phyloP scores from a whole-genome alignment of 2,329 filamentous ascomycete species.

The Epichloe amarillans region DNA sequence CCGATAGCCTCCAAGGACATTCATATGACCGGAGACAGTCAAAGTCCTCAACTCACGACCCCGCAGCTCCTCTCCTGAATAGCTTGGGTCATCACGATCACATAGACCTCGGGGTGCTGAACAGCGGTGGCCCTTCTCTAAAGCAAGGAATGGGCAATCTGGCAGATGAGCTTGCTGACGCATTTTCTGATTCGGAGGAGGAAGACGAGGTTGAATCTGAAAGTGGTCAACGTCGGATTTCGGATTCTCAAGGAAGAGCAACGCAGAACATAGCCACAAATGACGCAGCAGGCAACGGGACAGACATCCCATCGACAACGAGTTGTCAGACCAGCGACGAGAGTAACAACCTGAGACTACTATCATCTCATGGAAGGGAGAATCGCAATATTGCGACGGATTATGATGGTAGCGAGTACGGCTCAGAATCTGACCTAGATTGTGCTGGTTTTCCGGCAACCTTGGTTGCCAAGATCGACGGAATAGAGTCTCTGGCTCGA shows the following conservation, averaged over 20 bases:
- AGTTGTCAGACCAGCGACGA: constrained; percentile 21
- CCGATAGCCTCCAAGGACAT: constrained; percentile 35
- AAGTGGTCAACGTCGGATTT: constrained; percentile 18
- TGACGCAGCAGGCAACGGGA: constrained; percentile 1
- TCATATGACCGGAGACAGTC: constrained; percentile 35
- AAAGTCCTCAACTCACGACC: constrained; percentile 37
- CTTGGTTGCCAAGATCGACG: constrained; percentile 56
- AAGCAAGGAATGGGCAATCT: constrained; percentile 59
- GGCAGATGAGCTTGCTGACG: constrained; percentile 68
- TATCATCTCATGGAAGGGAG: constrained; percentile 27
- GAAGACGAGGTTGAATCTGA: constrained; percentile 44
- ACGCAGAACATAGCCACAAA: not conserved
- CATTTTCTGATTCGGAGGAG: constrained; percentile 52
- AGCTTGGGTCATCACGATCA: constrained; percentile 36
- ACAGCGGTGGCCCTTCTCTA: constrained; percentile 25
- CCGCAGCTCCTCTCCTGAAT: constrained; percentile 32
- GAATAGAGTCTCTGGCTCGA: constrained; percentile 56
- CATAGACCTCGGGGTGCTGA: constrained; percentile 33
- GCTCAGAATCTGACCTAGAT: constrained; percentile 58
- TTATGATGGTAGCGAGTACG: constrained; percentile 64
- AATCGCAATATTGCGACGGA: constrained; percentile 42
- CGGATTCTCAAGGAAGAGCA: not conserved
- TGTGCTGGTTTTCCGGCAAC: constrained; percentile 53
- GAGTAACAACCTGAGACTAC: constrained; percentile 30
- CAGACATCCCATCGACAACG: constrained; percentile 9